These are phyloP conservation scores for Astragalus glycyphyllos DNA, from an alignment of 306 rosid genomes.

Conservation along the genomic window DNA sequence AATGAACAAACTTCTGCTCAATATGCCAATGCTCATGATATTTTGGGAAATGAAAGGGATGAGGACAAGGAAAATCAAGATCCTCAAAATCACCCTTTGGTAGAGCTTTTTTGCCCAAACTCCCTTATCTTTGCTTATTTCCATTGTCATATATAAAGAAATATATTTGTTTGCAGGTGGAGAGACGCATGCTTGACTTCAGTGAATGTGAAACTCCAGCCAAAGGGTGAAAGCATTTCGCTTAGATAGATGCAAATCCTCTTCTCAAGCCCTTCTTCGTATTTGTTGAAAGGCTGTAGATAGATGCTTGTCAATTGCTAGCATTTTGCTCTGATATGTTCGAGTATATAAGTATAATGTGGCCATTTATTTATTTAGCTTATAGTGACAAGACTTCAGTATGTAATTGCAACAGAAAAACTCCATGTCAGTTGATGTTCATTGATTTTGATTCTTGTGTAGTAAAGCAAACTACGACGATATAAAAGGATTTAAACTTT, in stretches of 20 bases:
- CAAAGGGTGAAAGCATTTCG: constrained; percentile 54
- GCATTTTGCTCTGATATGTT: constrained; percentile 12
- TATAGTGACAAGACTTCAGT: constrained; percentile 24
- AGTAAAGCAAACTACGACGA: constrained; percentile 8
- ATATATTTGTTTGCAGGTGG: constrained; percentile 56
- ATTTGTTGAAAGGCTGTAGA: constrained; percentile 85
- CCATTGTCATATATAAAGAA: not conserved
- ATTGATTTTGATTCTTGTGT: constrained; percentile 19
- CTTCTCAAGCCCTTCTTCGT: constrained; percentile 73
- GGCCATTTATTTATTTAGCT: not conserved
- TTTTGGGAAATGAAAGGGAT: constrained; percentile 66
- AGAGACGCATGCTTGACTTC: constrained; percentile 86
- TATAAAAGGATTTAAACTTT: constrained; percentile 3
- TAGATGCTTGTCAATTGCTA: constrained; percentile 40
- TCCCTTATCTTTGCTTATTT: constrained; percentile 2
- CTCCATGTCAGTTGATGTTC: constrained; percentile 3
- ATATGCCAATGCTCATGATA: constrained; percentile 80
- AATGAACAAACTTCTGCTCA: constrained; percentile 89
- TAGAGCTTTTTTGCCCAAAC: constrained; percentile 40
- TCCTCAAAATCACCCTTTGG: constrained; percentile 52
- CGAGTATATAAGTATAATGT: constrained; percentile 32
- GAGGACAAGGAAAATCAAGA: constrained; percentile 47
- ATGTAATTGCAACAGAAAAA: constrained; percentile 36
- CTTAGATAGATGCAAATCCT: constrained; percentile 46
- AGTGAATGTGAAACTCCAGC: constrained; percentile 91